Base-by-base conservation (phyloP, 176 grass and related monocot species). In the Zoysia japonica region DNA sequence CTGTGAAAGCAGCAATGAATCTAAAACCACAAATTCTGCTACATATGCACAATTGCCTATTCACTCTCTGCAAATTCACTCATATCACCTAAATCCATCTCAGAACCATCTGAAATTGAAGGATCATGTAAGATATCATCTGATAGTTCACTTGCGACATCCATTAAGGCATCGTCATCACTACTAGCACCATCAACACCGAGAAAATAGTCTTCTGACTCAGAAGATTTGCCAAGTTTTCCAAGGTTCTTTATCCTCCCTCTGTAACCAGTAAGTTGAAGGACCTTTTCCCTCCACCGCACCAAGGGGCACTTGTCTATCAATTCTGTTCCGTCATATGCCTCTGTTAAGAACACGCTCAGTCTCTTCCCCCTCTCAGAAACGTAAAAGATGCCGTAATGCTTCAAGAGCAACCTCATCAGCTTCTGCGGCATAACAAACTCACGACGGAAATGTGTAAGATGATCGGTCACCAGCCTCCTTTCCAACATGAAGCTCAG, bases 361-460 rank as follows among this genome's bases (percentile, higher is more conserved):
- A 92, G 16, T 8, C 91, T 78, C 82, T 92, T 97, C 54, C 94
- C 91, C 80, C 87, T 84, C 79, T 94, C 94, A 11, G 89, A 97
- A 51, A 94, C 89, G 76, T 97, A 97, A 80, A 97, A 97, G 45
- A 97, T 88, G 55, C 89, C 94, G 77, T 91, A 89, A 76, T 97
- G 89, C 79, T 97, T 93, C 79, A 97, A 74, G 16, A 90, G 81
- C 47, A 97, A 61, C 74, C 93, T 86, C 93, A 90, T 93, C 51
- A 97, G 79, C 78, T 97, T 94, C 71, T 97, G 94, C 8, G 94
- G 91, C 94, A 92, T 94, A 42, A 92, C 87, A 92, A 97, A 92
- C 84, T 97, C 94, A 40, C 83, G 83, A 14, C 89, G 78, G 71
- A 97, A 97, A 80, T 92, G 89, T 0, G 94, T 97, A 49, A 94